Base-by-base conservation (phyloP, 345 rosid genomes). In the Mallotus nudiflorus region DNA sequence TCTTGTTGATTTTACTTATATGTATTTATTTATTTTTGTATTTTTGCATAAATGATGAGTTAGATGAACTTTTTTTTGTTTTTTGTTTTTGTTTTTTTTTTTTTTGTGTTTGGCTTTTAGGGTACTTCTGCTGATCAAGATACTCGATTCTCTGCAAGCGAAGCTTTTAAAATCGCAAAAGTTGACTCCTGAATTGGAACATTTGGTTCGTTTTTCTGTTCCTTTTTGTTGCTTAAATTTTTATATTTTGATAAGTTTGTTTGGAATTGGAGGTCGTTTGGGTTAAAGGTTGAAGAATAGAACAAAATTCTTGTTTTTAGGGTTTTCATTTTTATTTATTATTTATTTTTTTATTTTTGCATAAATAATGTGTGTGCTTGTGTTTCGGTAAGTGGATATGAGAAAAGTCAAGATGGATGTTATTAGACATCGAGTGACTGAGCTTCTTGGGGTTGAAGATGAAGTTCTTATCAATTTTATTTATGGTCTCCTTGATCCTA, bases 81-180 rank as follows among this genome's bases (percentile, higher is more conserved):
- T n/a, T n/a, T n/a, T n/a, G n/a, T n/a, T n/a, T n/a, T n/a, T n/a
- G n/a, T n/a, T n/a, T n/a, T n/a, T n/a, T n/a, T n/a, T n/a, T n/a
- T n/a, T n/a, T 44, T 56, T 74, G 10, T 46, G 13, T 60, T 3
- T 52, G n/a, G n/a, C n/a, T n/a, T 60, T 51, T 51, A 96, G 99
- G 99, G 99, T 28, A 91, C 99, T 44, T 90, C 98, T 64, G 97
- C 97, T 20, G 99, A 96, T 65, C 99, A 96, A 69, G 99, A 96
- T 77, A 92, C 98, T 65, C 85, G 99, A 72, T 96, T 92, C 80
- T 96, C 99, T 35, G 87, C 98, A 96, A 77, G 98, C 96, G 7
- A 92, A 89, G 82, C 86, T 96, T 37, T 31, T 92, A 82, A 96
- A 96, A 71, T 84, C 97, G 69, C 98, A 90, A 86, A 96, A 96